phyloP scores from a whole-genome alignment of 371 early-diverging fungal species.

The Sporodiniella umbellata region DNA sequence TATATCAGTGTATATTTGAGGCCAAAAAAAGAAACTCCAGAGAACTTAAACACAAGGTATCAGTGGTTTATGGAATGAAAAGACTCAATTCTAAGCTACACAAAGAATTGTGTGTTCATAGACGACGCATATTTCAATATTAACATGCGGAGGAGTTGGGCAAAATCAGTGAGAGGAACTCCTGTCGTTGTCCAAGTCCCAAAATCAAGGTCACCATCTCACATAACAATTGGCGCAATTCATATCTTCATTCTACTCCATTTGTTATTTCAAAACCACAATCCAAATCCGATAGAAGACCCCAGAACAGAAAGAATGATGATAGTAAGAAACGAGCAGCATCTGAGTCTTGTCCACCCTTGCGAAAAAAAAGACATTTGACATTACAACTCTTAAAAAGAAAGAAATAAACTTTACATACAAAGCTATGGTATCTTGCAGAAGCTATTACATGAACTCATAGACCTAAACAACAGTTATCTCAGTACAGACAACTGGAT shows the following conservation, averaged over 20 bases:
- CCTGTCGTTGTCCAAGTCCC: slow-evolving; percentile 4
- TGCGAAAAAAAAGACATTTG: not conserved
- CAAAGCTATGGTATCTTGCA: not conserved
- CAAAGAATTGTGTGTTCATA: slow-evolving; percentile 6
- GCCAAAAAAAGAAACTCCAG: slow-evolving; percentile 1
- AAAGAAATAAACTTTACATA: not conserved
- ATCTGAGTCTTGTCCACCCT: not conserved
- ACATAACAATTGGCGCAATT: no score
- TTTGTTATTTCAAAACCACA: no score
- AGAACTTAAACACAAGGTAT: no score
- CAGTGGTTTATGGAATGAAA: no score
- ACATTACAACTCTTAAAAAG: not conserved
- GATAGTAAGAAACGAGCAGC: no score
- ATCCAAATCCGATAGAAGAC: no score
- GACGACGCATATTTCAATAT: slow-evolving; percentile 3
- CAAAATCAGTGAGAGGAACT: slow-evolving; percentile 3
- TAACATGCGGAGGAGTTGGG: slow-evolving; percentile 7
- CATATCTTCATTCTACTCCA: no score
- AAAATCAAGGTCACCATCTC: not conserved
- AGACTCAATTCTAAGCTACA: no score
- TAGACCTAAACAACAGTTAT: not conserved
- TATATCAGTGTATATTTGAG: slow-evolving; percentile 3
- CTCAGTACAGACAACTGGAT: not conserved
- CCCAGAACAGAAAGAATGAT: no score
- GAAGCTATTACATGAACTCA: not conserved